Base-by-base conservation (phyloP, 108 stramenopile species). In the Bacterosira constricta region DNA sequence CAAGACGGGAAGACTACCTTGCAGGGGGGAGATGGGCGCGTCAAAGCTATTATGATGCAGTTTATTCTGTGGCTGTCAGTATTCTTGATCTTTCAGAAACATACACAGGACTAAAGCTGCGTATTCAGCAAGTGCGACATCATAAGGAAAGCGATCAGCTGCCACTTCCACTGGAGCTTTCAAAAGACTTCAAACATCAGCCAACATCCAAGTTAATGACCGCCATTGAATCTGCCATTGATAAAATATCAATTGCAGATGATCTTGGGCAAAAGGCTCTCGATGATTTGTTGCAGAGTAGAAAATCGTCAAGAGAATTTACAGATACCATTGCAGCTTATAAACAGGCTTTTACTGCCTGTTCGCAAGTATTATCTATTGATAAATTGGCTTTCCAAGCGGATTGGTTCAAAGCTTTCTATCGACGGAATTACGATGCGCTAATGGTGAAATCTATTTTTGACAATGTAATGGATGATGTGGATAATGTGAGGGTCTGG, bases 21-120 rank as follows among this genome's bases (percentile, higher is more conserved):
- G 95, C 95, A 23, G 95, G 95, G 38, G 95, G 95, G 37, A 42
- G 92, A 21, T 96, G 95, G 95, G 95, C 95, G 4, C 65, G 90
- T 38, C 90, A 93, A 60, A 90, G 89, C 38, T 96, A 89, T 78
- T 96, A 96, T 69, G 90, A 93, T 57, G 95, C 95, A 20, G 76
- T 96, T 55, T 92, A 83, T 62, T 63, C 77, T 9, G 82, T 93
- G 13, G 84, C 92, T 0, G 83, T 78, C 26, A 89, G 76, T 55
- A 89, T 96, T 29, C 75, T 96, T 6, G 95, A 96, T 46, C 83
- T 93, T 36, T 90, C 95, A n/a, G 89, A 93, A 62, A 65, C 67
- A 11, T 96, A 93, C 61, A 80, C 79, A 57, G 92, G 90, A 26
- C 69, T 96, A 20, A 96, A 96, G 57, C 47, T 82, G 11, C 83